Evolutionary conservation across 371 early-diverging fungal genomes (phyloP).

Genomic region (Mortierella sp.): DNA sequence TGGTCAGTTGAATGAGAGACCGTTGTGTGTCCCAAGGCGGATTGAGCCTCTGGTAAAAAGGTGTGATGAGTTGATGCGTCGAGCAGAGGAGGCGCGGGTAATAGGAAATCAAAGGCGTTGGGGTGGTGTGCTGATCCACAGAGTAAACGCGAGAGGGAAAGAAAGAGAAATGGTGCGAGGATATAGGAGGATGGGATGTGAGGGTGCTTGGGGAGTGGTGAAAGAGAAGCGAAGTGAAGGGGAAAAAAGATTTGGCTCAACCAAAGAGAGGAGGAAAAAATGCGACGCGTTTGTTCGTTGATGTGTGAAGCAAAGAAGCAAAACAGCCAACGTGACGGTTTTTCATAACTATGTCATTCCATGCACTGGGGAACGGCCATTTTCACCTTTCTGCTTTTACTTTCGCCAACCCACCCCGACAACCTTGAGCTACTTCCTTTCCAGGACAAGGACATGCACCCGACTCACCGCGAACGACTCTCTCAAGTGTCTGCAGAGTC

Average conservation of each 20-base stretch:
- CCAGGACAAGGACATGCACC: conserved; percentile 9
- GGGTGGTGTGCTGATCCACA: neutral
- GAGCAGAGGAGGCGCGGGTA: neutral
- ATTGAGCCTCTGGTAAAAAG: neutral
- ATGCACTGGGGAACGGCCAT: neutral
- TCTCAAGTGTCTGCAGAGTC: conserved; percentile 39
- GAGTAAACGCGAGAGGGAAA: neutral
- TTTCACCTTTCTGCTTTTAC: neutral
- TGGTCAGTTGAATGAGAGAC: neutral
- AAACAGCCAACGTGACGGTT: neutral
- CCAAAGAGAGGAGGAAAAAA: neutral
- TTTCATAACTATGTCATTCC: neutral
- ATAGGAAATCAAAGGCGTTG: neutral
- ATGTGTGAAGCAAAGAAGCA: neutral
- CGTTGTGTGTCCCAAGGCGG: conserved; percentile 4
- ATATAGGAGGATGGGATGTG: neutral
- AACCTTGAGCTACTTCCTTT: neutral
- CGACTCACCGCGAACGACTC: conserved; percentile 24
- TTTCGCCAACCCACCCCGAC: neutral
- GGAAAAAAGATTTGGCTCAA: neutral
- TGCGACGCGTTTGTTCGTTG: neutral
- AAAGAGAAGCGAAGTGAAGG: neutral
- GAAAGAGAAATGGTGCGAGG: neutral
- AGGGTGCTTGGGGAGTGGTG: neutral
- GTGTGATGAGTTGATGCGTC: neutral